phyloP scores from a whole-genome alignment of 2,329 filamentous ascomycete genomes.

The Atkinsonella hypoxylon region DNA sequence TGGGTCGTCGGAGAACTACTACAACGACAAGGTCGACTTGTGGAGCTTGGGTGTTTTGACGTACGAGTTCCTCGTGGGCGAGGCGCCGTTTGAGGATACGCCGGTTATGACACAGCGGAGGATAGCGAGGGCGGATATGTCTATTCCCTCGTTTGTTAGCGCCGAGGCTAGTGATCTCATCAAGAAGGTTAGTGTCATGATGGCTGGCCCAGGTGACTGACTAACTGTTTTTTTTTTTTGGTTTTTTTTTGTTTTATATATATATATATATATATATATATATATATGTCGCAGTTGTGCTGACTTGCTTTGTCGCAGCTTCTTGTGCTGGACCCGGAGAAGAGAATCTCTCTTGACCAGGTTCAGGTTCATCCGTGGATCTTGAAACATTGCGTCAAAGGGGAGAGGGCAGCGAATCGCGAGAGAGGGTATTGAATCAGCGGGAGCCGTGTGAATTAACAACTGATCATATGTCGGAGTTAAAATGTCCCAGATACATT shows the following conservation, averaged over 20 bases:
- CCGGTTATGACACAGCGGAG: slow-evolving; percentile 87
- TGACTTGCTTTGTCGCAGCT: slow-evolving; percentile 41
- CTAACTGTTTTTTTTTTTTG: not conserved
- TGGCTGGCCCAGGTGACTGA: not conserved
- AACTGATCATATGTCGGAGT: slow-evolving; percentile 7
- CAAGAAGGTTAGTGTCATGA: slow-evolving; percentile 56
- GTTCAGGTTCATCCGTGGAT: slow-evolving; percentile 93
- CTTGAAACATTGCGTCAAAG: slow-evolving; percentile 76
- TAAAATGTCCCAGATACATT: slow-evolving; percentile 3
- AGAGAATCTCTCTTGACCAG: slow-evolving; percentile 80
- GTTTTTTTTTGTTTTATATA: too few species aligned
- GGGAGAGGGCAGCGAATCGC: slow-evolving; percentile 39
- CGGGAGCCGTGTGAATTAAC: slow-evolving; percentile 9
- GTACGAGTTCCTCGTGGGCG: slow-evolving; percentile 92
- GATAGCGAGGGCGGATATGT: slow-evolving; percentile 85
- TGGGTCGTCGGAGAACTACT: slow-evolving; percentile 71
- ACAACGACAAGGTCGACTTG: slow-evolving; percentile 89
- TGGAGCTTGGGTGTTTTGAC: slow-evolving; percentile 93
- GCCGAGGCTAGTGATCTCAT: slow-evolving; percentile 85
- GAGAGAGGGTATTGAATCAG: slow-evolving; percentile 27
- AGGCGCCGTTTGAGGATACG: slow-evolving; percentile 94
- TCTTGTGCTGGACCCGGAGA: slow-evolving; percentile 85
- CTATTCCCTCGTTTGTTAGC: slow-evolving; percentile 80
- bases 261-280: too few species aligned
- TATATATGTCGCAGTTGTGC: slow-evolving; percentile 3